Conservation (phyloP, 2,329 filamentous ascomycete genomes). For the Xylariaceae sp. region DNA sequence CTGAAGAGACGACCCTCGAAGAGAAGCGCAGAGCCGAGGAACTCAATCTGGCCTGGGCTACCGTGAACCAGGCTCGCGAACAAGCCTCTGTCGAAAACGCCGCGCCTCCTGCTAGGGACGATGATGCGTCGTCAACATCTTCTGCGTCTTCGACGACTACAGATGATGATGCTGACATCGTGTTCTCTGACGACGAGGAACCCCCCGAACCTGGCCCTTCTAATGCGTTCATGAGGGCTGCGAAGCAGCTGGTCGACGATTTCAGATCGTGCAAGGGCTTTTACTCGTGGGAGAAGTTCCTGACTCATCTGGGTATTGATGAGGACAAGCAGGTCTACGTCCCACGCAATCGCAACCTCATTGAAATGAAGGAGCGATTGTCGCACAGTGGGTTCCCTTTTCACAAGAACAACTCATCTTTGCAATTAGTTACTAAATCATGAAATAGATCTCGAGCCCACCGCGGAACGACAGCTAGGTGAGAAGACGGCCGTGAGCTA, state of each 20-base stretch:
- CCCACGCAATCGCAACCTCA: constrained; percentile 39
- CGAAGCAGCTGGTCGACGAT: constrained; percentile 56
- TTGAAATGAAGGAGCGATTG: constrained; percentile 52
- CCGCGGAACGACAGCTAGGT: constrained; percentile 29
- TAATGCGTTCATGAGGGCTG: constrained; percentile 52
- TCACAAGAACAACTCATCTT: not conserved
- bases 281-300: constrained; percentile 62
- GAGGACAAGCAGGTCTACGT: constrained; percentile 31
- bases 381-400: constrained; percentile 42
- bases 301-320: constrained; percentile 49
- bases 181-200: too few relatives aligned
- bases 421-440: constrained; percentile 15
- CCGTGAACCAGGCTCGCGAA: constrained; percentile 32
- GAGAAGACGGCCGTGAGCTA: constrained; percentile 35
- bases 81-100: too few relatives aligned
- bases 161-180: constrained; percentile 24
- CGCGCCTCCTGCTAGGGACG: too few relatives aligned
- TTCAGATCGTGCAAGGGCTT: constrained; percentile 60
- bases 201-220: constrained; percentile 35
- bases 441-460: constrained; percentile 30
- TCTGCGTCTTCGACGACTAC: too few relatives aligned
- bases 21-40: constrained; percentile 31
- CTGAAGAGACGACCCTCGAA: constrained; percentile 30
- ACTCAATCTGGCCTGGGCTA: constrained; percentile 35
- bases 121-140: too few relatives aligned